These are phyloP conservation scores for Cyberlindnera mrakii DNA, from an alignment of 805 yeast genomes.

Conservation along the genomic window DNA sequence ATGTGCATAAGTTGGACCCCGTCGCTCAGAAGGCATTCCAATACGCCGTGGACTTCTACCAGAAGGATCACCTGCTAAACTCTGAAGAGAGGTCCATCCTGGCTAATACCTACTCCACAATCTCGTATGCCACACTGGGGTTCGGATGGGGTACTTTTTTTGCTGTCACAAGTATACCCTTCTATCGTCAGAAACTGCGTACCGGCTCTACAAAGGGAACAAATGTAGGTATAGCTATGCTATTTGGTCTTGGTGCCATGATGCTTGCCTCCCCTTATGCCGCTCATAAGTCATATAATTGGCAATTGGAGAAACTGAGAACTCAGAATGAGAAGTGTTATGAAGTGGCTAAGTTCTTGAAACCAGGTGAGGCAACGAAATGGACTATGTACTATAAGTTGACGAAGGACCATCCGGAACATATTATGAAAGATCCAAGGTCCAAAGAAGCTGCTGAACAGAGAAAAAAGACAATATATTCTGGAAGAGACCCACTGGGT, in stretches of 20 bases:
- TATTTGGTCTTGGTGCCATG: conserved; percentile 37
- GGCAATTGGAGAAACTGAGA: conserved; percentile 27
- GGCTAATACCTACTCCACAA: conserved; percentile 31
- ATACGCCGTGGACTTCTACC: conserved; percentile 42
- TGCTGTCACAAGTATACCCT: conserved; percentile 38
- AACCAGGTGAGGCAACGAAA: conserved; percentile 28
- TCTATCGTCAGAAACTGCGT: conserved; percentile 28
- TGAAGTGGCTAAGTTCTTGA: conserved; percentile 23
- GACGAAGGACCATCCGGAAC: conserved; percentile 45
- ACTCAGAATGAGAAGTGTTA: conserved; percentile 28
- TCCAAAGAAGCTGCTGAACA: conserved; percentile 25
- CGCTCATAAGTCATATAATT: conserved; percentile 26
- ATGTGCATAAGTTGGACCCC: conserved; percentile 11
- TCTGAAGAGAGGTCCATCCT: conserved; percentile 36
- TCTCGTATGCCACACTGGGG: conserved; percentile 29
- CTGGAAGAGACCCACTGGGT: conserved; percentile 34
- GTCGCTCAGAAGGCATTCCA: conserved; percentile 30
- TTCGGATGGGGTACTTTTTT: conserved; percentile 38
- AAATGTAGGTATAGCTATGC: conserved; percentile 34
- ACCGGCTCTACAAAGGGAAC: conserved; percentile 31
- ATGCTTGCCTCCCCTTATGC: conserved; percentile 27
- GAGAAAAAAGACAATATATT: conserved; percentile 22
- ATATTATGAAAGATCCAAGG: conserved; percentile 52
- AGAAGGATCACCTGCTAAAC: conserved; percentile 39
- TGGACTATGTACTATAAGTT: conserved; percentile 50